phyloP scores from a whole-genome alignment of 169 alveolate species.

The Neospora caninum region DNA sequence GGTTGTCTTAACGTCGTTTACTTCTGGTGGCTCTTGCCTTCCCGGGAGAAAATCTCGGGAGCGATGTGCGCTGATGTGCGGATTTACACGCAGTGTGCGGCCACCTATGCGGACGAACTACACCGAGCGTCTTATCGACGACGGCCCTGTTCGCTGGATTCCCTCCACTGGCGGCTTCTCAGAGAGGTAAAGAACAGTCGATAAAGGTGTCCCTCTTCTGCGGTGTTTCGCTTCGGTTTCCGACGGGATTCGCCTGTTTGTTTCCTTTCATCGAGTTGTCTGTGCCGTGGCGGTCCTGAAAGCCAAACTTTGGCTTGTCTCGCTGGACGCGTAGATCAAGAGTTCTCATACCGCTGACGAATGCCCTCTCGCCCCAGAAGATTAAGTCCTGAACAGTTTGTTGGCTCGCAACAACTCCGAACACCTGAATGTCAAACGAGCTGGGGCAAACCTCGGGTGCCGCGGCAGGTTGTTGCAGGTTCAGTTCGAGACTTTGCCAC shows the following conservation, averaged over 20 bases:
- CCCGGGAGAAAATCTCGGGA: too few species aligned
- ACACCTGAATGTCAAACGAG: background rate
- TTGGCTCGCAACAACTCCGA: too few species aligned
- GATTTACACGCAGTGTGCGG: background rate
- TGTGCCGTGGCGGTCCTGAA: background rate
- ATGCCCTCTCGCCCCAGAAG: too few species aligned
- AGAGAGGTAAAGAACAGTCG: background rate
- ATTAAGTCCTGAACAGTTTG: too few species aligned
- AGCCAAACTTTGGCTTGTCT: background rate
- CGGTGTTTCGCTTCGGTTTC: background rate
- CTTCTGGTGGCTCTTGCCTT: too few species aligned
- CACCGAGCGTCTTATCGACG: conserved; percentile 44
- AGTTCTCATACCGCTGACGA: too few species aligned
- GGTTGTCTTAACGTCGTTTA: too few species aligned
- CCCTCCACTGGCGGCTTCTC: background rate
- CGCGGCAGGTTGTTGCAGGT: background rate
- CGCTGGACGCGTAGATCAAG: background rate
- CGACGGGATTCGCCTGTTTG: background rate
- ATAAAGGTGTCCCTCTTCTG: background rate
- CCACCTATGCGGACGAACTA: conserved; percentile 43
- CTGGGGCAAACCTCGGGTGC: background rate
- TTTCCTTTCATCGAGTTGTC: background rate
- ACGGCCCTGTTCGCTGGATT: background rate
- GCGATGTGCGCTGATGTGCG: too few species aligned
- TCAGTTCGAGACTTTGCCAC: background rate